Conservation (phyloP, 352 stramenopile species). For the Hyphochytrium catenoides region DNA sequence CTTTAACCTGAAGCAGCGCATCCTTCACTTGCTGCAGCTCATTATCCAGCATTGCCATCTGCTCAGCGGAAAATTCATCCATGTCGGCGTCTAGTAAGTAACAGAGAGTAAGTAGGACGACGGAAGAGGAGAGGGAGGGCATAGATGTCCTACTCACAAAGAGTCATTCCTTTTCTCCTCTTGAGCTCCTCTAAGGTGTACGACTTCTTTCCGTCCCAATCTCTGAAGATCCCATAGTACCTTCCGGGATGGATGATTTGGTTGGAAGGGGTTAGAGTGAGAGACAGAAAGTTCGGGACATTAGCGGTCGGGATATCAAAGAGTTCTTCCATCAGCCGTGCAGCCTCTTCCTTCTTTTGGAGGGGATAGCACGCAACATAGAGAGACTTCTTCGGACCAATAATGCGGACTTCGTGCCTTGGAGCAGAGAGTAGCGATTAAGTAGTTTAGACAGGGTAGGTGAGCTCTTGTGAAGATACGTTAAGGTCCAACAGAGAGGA, state of each 20-base stretch:
- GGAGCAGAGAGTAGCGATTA: conserved; percentile 3
- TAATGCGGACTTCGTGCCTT: conserved; percentile 63
- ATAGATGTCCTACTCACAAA: conserved; percentile 28
- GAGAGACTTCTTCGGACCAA: conserved; percentile 65
- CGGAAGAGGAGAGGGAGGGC: conserved; percentile 1
- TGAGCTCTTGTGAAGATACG: no score
- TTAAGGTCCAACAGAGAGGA: no score
- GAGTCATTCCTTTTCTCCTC: conserved; percentile 51
- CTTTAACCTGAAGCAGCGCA: conserved; percentile 42
- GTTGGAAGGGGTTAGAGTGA: conserved; percentile 76
- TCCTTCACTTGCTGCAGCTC: conserved; percentile 74
- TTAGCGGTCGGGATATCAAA: conserved; percentile 73
- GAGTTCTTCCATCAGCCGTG: conserved; percentile 48
- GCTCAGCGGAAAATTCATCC: conserved; percentile 71
- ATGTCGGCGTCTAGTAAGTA: conserved; percentile 54
- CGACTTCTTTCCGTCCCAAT: conserved; percentile 67
- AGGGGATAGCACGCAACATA: conserved; percentile 71
- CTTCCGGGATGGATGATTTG: conserved; percentile 76
- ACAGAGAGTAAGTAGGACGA: not conserved
- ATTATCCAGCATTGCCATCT: conserved; percentile 73
- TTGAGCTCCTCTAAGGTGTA: conserved; percentile 58
- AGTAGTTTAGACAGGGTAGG: not conserved
- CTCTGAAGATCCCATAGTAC: conserved; percentile 75
- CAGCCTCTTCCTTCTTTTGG: conserved; percentile 42
- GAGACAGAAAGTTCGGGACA: conserved; percentile 73